Evolutionary conservation across 768 basidiomycete genomes (phyloP).

Genomic region (Lentinula raphanica): DNA sequence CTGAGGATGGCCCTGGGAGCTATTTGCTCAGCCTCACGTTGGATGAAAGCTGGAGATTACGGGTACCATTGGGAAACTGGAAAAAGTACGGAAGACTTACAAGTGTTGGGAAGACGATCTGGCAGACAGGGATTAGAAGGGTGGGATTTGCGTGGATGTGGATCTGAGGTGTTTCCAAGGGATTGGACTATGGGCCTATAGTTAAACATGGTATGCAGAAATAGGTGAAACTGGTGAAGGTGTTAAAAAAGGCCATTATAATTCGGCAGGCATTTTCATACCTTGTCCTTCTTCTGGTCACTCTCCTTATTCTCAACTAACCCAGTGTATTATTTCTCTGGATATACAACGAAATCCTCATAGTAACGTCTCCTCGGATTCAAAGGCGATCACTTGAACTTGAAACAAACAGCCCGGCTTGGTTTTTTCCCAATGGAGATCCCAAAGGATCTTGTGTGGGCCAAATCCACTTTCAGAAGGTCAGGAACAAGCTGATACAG

Average conservation of each 20-base stretch:
- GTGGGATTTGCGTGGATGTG: constrained; percentile 29
- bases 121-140: constrained; percentile 55
- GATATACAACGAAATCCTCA: too few species aligned
- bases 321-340: too few species aligned
- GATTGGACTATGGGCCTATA: constrained; percentile 25
- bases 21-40: constrained; percentile 60
- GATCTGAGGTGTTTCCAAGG: constrained; percentile 26
- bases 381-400: too few species aligned
- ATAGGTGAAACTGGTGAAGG: not conserved
- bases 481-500: too few species aligned
- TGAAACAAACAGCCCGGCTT: too few species aligned
- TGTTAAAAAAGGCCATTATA: too few species aligned
- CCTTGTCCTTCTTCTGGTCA: too few species aligned
- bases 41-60: constrained; percentile 51
- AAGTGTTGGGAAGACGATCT: constrained; percentile 60
- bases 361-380: too few species aligned
- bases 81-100: constrained; percentile 32
- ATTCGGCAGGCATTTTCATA: not conserved
- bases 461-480: too few species aligned
- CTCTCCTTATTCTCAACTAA: too few species aligned
- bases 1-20: constrained; percentile 55
- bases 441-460: too few species aligned
- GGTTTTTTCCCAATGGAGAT: too few species aligned
- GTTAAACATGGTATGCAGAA: not conserved
- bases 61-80: constrained; percentile 16